A percentile compares a stretch with the other conserved stretches of the same genome.
phyloP scores from a whole-genome alignment of 257 asterid genomes.

The Rhazya stricta region DNA sequence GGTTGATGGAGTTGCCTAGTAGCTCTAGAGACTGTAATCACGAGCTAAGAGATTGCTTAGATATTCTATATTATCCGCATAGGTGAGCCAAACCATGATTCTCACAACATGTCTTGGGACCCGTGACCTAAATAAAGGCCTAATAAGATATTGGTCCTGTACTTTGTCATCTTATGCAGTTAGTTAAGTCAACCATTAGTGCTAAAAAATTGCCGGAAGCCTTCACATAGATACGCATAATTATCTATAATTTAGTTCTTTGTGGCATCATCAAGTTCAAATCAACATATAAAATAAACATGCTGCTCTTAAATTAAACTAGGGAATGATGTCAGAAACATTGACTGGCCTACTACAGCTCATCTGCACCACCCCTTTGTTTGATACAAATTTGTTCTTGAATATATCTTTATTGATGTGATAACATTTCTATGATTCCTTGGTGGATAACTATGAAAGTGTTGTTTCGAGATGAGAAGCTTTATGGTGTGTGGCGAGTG shows the following conservation, averaged over 20 bases:
- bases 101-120: neutral
- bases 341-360: conserved; percentile 18
- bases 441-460: neutral
- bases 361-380: conserved; percentile 15
- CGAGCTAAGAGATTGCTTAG: no score
- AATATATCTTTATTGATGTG: neutral
- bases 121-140: neutral
- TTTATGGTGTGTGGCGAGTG: no score
- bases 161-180: neutral
- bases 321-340: conserved; percentile 17
- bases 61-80: neutral
- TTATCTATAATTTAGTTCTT: conserved; percentile 1
- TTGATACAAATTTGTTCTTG: neutral
- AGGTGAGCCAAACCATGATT: neutral
- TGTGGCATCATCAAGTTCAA: conserved; percentile 5
- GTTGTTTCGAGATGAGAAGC: no score
- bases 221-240: neutral
- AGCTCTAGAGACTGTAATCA: neutral
- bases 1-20: neutral
- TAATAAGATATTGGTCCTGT: neutral
- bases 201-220: neutral
- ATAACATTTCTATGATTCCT: neutral
- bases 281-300: neutral
- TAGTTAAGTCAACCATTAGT: conserved; percentile 4
- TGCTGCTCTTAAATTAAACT: neutral